Percentiles rank a stretch among this genome's conserved stretches.
phyloP scores from a whole-genome alignment of 805 yeast genomes.

The Starmerella khaoyaiensis region DNA sequence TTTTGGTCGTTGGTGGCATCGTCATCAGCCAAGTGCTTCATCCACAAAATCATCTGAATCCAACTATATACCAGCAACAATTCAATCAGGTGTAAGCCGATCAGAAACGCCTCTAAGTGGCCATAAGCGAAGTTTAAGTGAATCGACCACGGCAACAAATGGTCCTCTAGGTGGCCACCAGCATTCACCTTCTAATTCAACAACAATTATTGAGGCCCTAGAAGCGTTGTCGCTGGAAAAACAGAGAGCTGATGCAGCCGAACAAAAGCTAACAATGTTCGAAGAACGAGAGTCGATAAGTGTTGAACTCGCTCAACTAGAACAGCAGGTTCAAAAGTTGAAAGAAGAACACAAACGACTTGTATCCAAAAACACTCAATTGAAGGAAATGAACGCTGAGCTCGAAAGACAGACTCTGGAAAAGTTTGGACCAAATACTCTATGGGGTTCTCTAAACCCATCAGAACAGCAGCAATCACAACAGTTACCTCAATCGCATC shows the following conservation, averaged over 20 bases:
- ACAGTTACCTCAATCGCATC: background rate
- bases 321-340: slow-evolving; percentile 21
- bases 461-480: background rate
- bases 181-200: too few species aligned
- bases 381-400: slow-evolving; percentile 30
- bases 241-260: slow-evolving; percentile 12
- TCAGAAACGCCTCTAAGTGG: slow-evolving; percentile 2
- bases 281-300: slow-evolving; percentile 14
- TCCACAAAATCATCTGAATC: slow-evolving; percentile 2
- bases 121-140: slow-evolving; percentile 21
- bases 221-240: slow-evolving; percentile 22
- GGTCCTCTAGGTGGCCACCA: too few species aligned
- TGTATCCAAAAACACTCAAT: slow-evolving; percentile 27
- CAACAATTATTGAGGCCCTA: slow-evolving; percentile 6
- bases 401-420: slow-evolving; percentile 28
- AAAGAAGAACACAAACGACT: slow-evolving; percentile 27
- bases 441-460: slow-evolving; percentile 17
- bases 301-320: slow-evolving; percentile 25
- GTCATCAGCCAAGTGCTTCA: slow-evolving; percentile 1
- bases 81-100: too few species aligned
- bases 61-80: background rate
- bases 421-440: slow-evolving; percentile 22
- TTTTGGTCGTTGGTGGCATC: slow-evolving; percentile 9
- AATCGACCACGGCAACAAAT: too few species aligned
- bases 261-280: background rate